Base-by-base conservation (phyloP, 2,329 filamentous ascomycete species). In the Fusarium goolgardi region DNA sequence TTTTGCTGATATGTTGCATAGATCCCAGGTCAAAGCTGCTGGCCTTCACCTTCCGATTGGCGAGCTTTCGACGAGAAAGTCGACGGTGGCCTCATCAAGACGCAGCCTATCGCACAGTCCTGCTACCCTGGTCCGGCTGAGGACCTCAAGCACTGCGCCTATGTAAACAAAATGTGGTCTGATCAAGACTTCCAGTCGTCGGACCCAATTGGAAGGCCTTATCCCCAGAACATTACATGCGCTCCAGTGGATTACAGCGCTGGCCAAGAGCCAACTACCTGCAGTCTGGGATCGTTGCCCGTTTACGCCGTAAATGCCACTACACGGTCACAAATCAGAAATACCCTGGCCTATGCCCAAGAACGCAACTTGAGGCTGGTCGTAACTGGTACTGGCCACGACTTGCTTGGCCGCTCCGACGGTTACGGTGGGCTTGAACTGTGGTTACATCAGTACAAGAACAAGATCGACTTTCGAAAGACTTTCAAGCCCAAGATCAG, bases 171-270 rank as follows among this genome's bases (percentile, higher is more conserved):
- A 39, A 69, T 68, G 65, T 68, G 65, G 65, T 57, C 65, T 15
- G 65, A 68, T 29, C 65, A 68, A 21, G 55, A 68, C 37, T 68
- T 68, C 10, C 65, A 68, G 18, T 62, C 65, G 0, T 65, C 60
- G 13, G 45, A 69, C 51, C 65, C 65, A 5, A 62, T 68, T 13
- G 65, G 65, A 6, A 69, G 65, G 27, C 59, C 65, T 13, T 68
- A 68, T 44, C 65, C 65, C 4, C 65, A 68, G n/a, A 68, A 68
- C 18, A 68, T 68, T 21, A 68, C 65, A 12, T 68, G 65, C 8
- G 49, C 65, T 3, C 65, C 65, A 6, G 65, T 68, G 2, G 47
- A 68, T 11, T 65, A 65, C 25, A 44, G 43, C 20, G 49, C 47
- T 25, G 51, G 60, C 6, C 35, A 69, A 25, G 8, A 65, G 10